Conservation (phyloP, 2,329 filamentous ascomycete species). For the Aureobasidium vineae region DNA sequence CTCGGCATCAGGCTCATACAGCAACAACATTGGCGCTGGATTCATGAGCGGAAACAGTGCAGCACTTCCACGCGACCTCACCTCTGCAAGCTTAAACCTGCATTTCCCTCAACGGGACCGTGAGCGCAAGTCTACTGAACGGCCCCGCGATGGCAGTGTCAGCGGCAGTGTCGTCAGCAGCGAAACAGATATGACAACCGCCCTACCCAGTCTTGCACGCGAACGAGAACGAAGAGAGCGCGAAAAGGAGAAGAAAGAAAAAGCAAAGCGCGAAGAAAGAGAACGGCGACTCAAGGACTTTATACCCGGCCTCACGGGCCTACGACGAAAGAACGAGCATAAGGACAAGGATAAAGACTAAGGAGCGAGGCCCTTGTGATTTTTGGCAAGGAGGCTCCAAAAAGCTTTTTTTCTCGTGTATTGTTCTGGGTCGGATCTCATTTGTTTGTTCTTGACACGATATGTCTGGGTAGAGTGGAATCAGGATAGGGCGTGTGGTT, state of each 20-base stretch:
- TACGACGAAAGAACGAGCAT: conserved; percentile 34
- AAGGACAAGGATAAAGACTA: conserved; percentile 33
- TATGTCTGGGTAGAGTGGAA: neutral
- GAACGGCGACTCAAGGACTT: conserved; percentile 43
- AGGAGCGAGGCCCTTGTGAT: neutral
- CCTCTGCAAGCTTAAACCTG: conserved; percentile 8
- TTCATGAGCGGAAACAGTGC: neutral
- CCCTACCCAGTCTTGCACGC: conserved; percentile 35
- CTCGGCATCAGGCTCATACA: conserved; percentile 4
- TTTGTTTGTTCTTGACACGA: neutral
- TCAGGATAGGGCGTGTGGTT: conserved; percentile 2
- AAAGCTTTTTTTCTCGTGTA: conserved; percentile 14
- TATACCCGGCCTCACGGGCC: conserved; percentile 35
- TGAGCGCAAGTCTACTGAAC: conserved; percentile 16
- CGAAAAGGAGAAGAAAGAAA: conserved; percentile 32
- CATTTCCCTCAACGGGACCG: conserved; percentile 12
- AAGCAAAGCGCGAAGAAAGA: conserved; percentile 41
- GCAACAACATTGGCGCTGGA: conserved; percentile 18
- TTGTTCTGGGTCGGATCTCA: conserved; percentile 2
- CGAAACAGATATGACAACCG: conserved; percentile 38
- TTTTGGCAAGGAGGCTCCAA: conserved; percentile 6
- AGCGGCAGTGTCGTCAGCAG: conserved; percentile 36
- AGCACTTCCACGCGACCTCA: conserved; percentile 13
- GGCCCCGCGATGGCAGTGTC: conserved; percentile 32
- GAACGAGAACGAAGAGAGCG: conserved; percentile 34